Base-by-base conservation (phyloP, 1,284 basidiomycete genomes). In the Trichosporon coremiiforme region DNA sequence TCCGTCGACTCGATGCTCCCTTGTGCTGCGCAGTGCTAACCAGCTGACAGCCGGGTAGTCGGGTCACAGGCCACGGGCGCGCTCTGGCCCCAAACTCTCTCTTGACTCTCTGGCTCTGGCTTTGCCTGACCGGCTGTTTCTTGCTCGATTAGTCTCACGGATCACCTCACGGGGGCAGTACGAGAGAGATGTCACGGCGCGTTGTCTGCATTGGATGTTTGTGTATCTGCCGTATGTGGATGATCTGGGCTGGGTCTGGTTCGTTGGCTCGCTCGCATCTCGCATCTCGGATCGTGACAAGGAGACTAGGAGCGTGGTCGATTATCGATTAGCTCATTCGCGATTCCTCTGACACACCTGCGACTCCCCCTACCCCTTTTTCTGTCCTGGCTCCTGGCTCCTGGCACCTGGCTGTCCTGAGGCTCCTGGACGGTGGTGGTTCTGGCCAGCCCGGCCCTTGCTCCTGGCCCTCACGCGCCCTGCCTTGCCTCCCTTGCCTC, bases 251-350 rank as follows among this genome's bases (percentile, higher is more conserved):
- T 60, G 55, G 17, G 55, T 15, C 31, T 31, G 4, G 57, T 13
- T 62, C 31, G 57, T 25, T 25, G 25, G 25, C 25, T 33, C 29
- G 57, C 57, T 62, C 57, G 57, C 57, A 62, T 62, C 15, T 62
- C 57, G 57, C 57, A 62, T 62, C 31, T 62, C 57, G 57, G 57
- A 62, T 62, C 57, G 57, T 62, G 57, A 62, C 57, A 62, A 60
- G 31, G 57, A 25, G 25, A 33, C 57, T n/a, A 31, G 22, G 55
- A 29, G 57, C n/a, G 15, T 62, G 57, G 31, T 62, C 57, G 57
- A 62, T 62, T 33, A 35, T 62, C 31, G 50, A 53, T 53, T 53
- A 53, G 22, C 29, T 62, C 57, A 62, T 62, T 62, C 57, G 31
- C 29, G 29, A 62, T 62, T 15, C 57, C 57, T 62, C 57, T 62